A percentile compares a stretch with the other conserved stretches of the same genome.
phyloP scores from a whole-genome alignment of 306 rosid species.

The Citrullus amarus region DNA sequence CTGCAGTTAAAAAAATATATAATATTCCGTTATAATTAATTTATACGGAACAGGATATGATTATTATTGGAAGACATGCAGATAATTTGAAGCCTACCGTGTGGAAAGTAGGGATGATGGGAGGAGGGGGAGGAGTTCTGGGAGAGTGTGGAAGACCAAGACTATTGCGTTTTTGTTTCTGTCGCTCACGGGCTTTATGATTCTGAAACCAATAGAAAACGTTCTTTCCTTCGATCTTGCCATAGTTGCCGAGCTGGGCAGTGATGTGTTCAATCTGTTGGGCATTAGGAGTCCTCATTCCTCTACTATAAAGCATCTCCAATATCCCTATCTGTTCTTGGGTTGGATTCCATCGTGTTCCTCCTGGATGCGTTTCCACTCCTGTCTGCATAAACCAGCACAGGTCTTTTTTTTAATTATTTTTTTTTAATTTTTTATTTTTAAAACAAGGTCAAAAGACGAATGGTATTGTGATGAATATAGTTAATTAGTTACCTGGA shows the following conservation, averaged over 20 bases:
- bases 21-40: too few relatives aligned
- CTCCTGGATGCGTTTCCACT: constrained; percentile 75
- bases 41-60: too few relatives aligned
- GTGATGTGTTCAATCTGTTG: constrained; percentile 86
- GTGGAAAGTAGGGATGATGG: constrained; percentile 13
- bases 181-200: constrained; percentile 94
- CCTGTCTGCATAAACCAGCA: background rate
- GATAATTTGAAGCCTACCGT: background rate
- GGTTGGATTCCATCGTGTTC: constrained; percentile 95
- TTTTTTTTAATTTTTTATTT: too few relatives aligned
- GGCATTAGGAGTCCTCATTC: constrained; percentile 94
- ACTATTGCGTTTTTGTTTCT: constrained; percentile 74
- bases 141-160: constrained; percentile 52
- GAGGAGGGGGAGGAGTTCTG: constrained; percentile 21
- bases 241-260: constrained; percentile 62
- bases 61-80: too few relatives aligned
- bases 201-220: constrained; percentile 98
- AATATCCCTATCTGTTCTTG: constrained; percentile 93
- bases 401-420: too few relatives aligned
- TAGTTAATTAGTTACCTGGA: background rate
- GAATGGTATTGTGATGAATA: too few relatives aligned
- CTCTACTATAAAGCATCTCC: constrained; percentile 74
- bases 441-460: too few relatives aligned
- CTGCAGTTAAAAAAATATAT: background rate
- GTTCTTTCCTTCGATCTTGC: constrained; percentile 95